phyloP scores from a whole-genome alignment of 208 protist species.

The Angomonas ambiguus region DNA sequence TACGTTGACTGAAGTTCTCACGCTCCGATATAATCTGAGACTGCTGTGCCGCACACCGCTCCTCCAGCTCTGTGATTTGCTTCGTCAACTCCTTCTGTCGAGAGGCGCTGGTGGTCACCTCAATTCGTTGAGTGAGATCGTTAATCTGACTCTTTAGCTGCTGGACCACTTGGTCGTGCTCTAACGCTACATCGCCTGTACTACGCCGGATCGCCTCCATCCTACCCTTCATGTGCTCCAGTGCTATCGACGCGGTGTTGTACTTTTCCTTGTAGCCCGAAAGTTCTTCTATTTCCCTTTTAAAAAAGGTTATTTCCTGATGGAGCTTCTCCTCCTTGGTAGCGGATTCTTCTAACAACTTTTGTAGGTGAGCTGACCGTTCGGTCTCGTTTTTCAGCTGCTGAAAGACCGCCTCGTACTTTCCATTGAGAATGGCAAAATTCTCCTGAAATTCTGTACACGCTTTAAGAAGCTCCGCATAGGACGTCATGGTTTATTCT shows the following conservation, averaged over 20 bases:
- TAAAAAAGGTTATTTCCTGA: conserved; percentile 25
- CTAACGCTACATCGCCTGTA: conserved; percentile 38
- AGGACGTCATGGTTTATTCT: conserved; percentile 48
- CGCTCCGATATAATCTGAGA: conserved; percentile 53
- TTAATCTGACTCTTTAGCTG: conserved; percentile 66
- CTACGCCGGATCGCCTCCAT: conserved; percentile 40
- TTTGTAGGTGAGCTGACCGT: conserved; percentile 27
- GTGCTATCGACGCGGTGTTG: conserved; percentile 24
- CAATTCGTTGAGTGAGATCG: conserved; percentile 61
- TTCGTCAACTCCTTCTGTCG: conserved; percentile 35
- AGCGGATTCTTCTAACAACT: conserved; percentile 32
- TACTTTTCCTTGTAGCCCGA: conserved; percentile 43
- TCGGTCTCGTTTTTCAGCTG: conserved; percentile 35
- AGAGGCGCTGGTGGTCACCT: conserved; percentile 35
- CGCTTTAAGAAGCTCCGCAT: conserved; percentile 66
- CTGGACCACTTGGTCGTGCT: conserved; percentile 62
- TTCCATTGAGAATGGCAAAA: conserved; percentile 65
- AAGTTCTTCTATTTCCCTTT: conserved; percentile 40
- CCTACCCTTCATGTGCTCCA: conserved; percentile 61
- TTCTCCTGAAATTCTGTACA: conserved; percentile 83
- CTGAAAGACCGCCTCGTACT: conserved; percentile 50
- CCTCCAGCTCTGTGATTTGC: conserved; percentile 65
- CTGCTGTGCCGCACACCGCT: conserved; percentile 36
- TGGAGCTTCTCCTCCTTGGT: conserved; percentile 39
- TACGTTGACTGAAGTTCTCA: conserved; percentile 54